Percentiles rank a stretch among this genome's conserved stretches.
Conservation (phyloP, 768 basidiomycete genomes). For the Auriscalpium orientale region DNA sequence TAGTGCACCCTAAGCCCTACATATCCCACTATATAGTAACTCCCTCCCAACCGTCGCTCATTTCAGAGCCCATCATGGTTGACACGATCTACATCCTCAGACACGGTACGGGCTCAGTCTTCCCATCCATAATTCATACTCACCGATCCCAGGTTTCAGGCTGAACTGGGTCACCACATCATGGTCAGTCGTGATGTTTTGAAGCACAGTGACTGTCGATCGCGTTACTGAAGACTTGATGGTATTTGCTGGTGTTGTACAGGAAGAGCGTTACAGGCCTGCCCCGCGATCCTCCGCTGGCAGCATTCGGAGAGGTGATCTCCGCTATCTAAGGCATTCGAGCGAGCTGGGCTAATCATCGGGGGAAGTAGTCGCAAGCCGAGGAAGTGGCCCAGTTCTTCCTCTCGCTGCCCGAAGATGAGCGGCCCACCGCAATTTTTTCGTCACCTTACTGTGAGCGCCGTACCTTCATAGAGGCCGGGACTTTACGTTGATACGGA, state of each 20-base stretch:
- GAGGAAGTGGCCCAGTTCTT: slow-evolving; percentile 64
- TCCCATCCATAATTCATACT: not conserved
- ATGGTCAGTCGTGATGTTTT: slow-evolving; percentile 41
- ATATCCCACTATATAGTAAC: not conserved
- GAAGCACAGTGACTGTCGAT: not conserved
- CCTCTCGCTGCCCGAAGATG: slow-evolving; percentile 50
- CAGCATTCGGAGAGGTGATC: slow-evolving; percentile 60
- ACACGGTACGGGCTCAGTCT: slow-evolving; percentile 40
- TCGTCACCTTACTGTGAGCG: slow-evolving; percentile 77
- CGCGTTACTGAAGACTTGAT: not conserved
- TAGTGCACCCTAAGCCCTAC: not conserved
- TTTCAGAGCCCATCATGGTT: slow-evolving; percentile 28
- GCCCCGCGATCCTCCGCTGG: slow-evolving; percentile 65
- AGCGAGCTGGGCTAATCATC: not conserved
- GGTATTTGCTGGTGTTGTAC: not conserved
- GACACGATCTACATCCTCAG: slow-evolving; percentile 63
- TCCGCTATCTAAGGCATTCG: not conserved
- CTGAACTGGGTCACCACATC: slow-evolving; percentile 61
- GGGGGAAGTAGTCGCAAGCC: slow-evolving; percentile 50
- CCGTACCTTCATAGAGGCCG: not conserved
- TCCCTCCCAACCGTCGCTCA: not conserved
- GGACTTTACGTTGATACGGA: not conserved
- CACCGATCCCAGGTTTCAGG: slow-evolving; percentile 49
- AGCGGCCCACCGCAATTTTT: slow-evolving; percentile 71
- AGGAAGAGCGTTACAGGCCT: slow-evolving; percentile 65